A percentile compares a stretch with the other conserved stretches of the same genome.
phyloP scores from a whole-genome alignment of 2,329 filamentous ascomycete species.

The Colletotrichum euphorbiae region DNA sequence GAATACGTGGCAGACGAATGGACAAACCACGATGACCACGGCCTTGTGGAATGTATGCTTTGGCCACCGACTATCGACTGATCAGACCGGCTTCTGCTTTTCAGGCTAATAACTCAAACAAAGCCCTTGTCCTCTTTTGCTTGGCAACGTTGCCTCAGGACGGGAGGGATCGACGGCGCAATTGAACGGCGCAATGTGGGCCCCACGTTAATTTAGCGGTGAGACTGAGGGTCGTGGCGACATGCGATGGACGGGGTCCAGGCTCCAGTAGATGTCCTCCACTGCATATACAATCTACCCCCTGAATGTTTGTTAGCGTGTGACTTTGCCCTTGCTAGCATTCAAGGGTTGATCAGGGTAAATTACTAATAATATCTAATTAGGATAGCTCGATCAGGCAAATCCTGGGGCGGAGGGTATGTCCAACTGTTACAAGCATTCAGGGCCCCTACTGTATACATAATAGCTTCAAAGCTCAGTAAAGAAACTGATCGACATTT shows the following conservation, averaged over 20 bases:
- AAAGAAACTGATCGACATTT: slow-evolving; percentile 2
- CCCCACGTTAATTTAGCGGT: slow-evolving; percentile 18
- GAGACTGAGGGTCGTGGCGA: slow-evolving; percentile 5
- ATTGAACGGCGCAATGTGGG: not conserved
- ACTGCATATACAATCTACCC: too few species aligned
- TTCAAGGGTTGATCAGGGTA: too few species aligned
- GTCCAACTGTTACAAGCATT: too few species aligned
- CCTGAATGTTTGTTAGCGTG: too few species aligned
- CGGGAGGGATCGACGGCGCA: too few species aligned
- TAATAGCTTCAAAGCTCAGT: not conserved
- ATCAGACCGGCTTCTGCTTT: not conserved
- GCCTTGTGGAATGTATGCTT: too few species aligned
- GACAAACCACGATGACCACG: too few species aligned
- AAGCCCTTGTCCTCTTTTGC: not conserved
- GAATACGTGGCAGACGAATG: too few species aligned
- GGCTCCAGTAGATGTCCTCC: slow-evolving; percentile 7
- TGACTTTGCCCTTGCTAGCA: too few species aligned
- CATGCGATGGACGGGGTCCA: slow-evolving; percentile 4
- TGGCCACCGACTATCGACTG: not conserved
- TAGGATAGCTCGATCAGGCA: too few species aligned
- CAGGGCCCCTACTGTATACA: not conserved
- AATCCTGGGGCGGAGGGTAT: too few species aligned
- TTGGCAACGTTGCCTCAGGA: not conserved
- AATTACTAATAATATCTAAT: too few species aligned
- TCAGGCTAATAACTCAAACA: not conserved